These are phyloP conservation scores for Linum usitatissimum DNA, from an alignment of 345 rosid species.

Conservation along the genomic window DNA sequence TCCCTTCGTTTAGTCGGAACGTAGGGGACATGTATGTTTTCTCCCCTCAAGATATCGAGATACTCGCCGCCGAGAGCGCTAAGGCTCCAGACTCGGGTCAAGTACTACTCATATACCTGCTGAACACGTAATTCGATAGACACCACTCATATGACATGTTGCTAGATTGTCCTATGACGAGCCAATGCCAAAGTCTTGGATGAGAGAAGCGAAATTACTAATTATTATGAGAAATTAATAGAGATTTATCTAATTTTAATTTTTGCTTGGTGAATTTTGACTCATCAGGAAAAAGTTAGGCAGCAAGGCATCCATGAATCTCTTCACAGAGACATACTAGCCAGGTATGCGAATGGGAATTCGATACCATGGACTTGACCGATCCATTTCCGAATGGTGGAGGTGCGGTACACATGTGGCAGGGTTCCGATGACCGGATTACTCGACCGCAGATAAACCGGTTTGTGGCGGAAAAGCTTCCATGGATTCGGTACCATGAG, in stretches of 20 bases:
- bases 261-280: constrained; percentile 5
- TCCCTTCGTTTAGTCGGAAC: constrained; percentile 41
- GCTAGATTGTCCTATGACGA: no score
- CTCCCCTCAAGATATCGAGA: constrained; percentile 35
- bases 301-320: constrained; percentile 71
- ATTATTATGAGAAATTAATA: no score
- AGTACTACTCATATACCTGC: constrained; percentile 24
- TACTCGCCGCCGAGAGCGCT: constrained; percentile 19
- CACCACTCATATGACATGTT: background rate
- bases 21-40: constrained; percentile 32
- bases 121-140: background rate
- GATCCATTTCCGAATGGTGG: constrained; percentile 49
- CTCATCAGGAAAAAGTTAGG: constrained; percentile 37
- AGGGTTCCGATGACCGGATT: constrained; percentile 53
- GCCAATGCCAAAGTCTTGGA: no score
- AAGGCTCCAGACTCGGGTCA: constrained; percentile 32
- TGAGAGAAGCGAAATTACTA: no score
- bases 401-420: constrained; percentile 72
- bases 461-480: constrained; percentile 43
- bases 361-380: constrained; percentile 47
- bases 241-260: no score
- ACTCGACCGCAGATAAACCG: constrained; percentile 38
- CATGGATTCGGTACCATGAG: constrained; percentile 72
- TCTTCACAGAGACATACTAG: constrained; percentile 50
- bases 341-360: constrained; percentile 64